Conservation (phyloP, 345 rosid genomes). For the Firmiana major region DNA sequence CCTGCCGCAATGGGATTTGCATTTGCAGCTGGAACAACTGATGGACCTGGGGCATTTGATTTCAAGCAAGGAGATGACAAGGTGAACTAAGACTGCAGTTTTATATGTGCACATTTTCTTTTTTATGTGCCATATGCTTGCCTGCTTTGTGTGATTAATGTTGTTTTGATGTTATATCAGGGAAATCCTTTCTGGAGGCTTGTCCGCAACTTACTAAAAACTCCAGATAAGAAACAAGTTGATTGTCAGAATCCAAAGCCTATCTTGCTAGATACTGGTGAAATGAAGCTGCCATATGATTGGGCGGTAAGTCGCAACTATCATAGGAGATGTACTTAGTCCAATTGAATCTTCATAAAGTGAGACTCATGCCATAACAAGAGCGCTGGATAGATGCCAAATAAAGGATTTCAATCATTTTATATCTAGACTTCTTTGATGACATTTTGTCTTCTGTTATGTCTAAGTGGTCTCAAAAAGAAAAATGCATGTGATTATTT, state of each 20-base stretch:
- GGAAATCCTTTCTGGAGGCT: slow-evolving; percentile 95
- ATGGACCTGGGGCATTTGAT: slow-evolving; percentile 99
- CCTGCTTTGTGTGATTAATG: slow-evolving; percentile 4
- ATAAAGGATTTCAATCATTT: neutral
- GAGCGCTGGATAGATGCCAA: neutral
- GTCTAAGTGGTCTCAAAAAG: neutral
- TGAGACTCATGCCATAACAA: neutral
- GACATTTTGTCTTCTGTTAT: neutral
- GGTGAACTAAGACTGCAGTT: slow-evolving; percentile 35
- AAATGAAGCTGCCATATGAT: slow-evolving; percentile 89
- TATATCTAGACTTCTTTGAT: neutral
- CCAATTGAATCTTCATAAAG: neutral
- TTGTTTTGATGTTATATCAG: slow-evolving; percentile 32
- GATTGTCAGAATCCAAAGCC: slow-evolving; percentile 92
- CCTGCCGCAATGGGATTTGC: slow-evolving; percentile 98
- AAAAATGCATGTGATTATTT: neutral
- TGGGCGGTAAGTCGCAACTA: slow-evolving; percentile 75
- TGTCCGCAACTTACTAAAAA: slow-evolving; percentile 71
- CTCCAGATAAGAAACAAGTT: slow-evolving; percentile 63
- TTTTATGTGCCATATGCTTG: slow-evolving; percentile 12
- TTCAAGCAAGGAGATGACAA: slow-evolving; percentile 91
- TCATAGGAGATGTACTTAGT: neutral
- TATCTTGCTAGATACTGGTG: slow-evolving; percentile 93
- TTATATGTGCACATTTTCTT: neutral
- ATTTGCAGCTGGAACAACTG: slow-evolving; percentile 98